Percentiles rank a stretch among this genome's conserved stretches.
These are phyloP conservation scores for Diplotaxis tenuifolia DNA, from an alignment of 345 rosid species.

Conservation along the genomic window DNA sequence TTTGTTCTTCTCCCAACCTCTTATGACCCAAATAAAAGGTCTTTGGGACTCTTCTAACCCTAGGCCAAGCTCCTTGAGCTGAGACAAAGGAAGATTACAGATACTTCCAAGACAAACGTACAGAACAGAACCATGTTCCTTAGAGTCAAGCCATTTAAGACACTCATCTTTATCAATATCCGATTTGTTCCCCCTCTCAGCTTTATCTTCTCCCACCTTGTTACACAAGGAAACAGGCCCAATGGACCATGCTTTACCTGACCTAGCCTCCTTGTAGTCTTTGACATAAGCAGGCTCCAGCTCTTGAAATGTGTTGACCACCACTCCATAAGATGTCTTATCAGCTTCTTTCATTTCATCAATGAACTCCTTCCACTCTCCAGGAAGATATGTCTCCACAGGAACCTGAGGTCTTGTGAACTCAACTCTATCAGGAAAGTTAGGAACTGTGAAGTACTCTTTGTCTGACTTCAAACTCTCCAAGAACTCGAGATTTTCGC, in stretches of 20 bases:
- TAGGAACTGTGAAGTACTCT: conserved; percentile 31
- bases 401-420: conserved; percentile 29
- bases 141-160: conserved; percentile 47
- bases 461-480: conserved; percentile 4
- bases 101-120: conserved; percentile 55
- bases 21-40: conserved; percentile 57
- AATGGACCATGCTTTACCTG: conserved; percentile 43
- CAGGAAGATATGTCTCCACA: conserved; percentile 27
- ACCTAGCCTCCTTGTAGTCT: conserved; percentile 34
- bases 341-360: conserved; percentile 28
- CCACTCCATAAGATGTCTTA: conserved; percentile 34
- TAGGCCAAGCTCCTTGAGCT: conserved; percentile 46
- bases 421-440: conserved; percentile 41
- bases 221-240: conserved; percentile 49
- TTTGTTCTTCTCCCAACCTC: conserved; percentile 31
- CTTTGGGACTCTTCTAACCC: conserved; percentile 47
- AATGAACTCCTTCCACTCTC: conserved; percentile 12
- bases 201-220: conserved; percentile 30
- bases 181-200: conserved; percentile 44
- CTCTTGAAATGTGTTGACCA: conserved; percentile 48
- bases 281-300: conserved; percentile 38
- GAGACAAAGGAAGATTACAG: conserved; percentile 23
- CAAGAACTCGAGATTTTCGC: conserved; percentile 8
- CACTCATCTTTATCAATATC: conserved; percentile 23
- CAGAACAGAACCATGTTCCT: conserved; percentile 34